phyloP scores from a whole-genome alignment of 2,329 filamentous ascomycete species.

The Dactylellina drechsleri region DNA sequence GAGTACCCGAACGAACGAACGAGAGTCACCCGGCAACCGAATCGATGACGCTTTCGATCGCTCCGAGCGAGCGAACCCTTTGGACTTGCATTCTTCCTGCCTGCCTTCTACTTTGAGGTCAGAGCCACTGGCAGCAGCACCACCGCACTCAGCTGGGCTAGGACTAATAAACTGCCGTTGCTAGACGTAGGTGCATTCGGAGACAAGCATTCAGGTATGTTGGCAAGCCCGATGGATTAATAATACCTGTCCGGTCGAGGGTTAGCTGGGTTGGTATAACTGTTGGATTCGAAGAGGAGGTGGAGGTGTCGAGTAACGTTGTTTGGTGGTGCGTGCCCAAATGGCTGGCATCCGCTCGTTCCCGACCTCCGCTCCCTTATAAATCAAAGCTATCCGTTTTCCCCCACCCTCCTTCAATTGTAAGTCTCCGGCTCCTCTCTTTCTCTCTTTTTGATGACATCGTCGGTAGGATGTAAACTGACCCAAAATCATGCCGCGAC shows the following conservation, averaged over 20 bases:
- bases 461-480: no score
- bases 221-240: no score
- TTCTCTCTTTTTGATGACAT: no score
- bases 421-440: not conserved
- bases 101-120: no score
- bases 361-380: not conserved
- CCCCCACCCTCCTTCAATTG: not conserved
- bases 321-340: not conserved
- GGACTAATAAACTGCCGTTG: no score
- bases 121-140: no score
- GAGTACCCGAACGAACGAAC: slow-evolving; percentile 4
- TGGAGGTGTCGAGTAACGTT: no score
- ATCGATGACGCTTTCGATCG: not conserved
- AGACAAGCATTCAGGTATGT: not conserved
- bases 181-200: not conserved
- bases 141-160: no score
- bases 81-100: not conserved
- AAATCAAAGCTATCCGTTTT: not conserved
- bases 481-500: not conserved
- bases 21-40: not conserved
- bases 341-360: slow-evolving; percentile 17
- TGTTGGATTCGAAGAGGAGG: no score
- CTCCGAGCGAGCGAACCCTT: not conserved
- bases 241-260: no score
- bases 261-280: no score